Evolutionary conservation across 2,329 filamentous ascomycete species (phyloP), one percentile per base, ranked within the genome.

Genomic region (Fusarium euwallaceae): DNA sequence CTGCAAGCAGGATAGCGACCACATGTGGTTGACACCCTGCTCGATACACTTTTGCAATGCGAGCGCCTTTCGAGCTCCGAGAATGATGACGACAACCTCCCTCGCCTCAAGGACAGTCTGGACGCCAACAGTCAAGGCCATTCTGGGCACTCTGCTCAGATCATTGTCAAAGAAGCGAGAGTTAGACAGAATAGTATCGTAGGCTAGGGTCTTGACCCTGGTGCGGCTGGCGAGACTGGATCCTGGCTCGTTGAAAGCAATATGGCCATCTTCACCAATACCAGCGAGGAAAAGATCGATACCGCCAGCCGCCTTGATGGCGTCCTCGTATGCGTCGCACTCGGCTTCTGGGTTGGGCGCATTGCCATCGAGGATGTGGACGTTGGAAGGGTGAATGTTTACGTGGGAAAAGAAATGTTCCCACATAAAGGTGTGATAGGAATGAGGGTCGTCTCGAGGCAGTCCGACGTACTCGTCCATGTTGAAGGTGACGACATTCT

Each of bases 381-480:
- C 94, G 81, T 96, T 95, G 79, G 89, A 88, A 6, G 94, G 94
- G 75, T 92, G 89, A 77, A 97, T 92, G 80, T 97, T 94, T 78
- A 97, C 92, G 77, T 91, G 94, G 51, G 93, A 94, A 87, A 97
- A 97, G 87, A 97, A 95, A 85, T 97, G 89, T 84, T 93, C 94
- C 89, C 95, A 97, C 94, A 97, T 97, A 87, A 97, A 97, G 75
- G 92, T 94, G 86, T 97, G 94, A 84, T 97, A 97, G 79, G 92
- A 95, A 82, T 97, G 92, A 14, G 94, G 92, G 81, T 97, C 94
- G 78, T 95, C 93, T 79, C 93, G 91, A 37, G 94, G 92, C 72
- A 97, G 89, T 67, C 93, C 93, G 75, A 97, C 93, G 80, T 97
- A 97, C 85, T 97, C 94, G 84, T 97, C 94, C 94, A 97, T 97